Conservation (phyloP, 352 stramenopile species). For the Phytopythium kandeliae region DNA sequence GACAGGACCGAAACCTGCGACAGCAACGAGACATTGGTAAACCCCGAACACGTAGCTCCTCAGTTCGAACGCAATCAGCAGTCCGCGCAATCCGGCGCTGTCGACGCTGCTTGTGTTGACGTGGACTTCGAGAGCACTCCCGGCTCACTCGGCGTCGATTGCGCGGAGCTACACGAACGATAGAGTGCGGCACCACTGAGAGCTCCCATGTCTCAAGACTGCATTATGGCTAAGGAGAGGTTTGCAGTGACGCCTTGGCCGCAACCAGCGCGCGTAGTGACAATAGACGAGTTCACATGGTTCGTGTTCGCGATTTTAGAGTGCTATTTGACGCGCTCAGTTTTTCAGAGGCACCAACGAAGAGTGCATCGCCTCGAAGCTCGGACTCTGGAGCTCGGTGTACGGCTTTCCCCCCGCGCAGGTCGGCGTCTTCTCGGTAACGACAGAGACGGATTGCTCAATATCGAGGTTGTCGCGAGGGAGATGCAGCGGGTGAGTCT, state of each 20-base stretch:
- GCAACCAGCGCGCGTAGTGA: too few species aligned
- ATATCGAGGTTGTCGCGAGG: constrained; percentile 8
- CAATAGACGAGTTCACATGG: too few species aligned
- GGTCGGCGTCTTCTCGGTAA: constrained; percentile 12
- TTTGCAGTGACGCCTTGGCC: too few species aligned
- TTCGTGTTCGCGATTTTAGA: too few species aligned
- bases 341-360: constrained; percentile 7
- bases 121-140: background rate
- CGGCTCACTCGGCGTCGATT: too few species aligned
- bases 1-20: background rate
- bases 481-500: constrained; percentile 20
- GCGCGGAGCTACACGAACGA: too few species aligned
- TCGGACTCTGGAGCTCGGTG: constrained; percentile 11
- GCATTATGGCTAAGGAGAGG: too few species aligned
- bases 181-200: too few species aligned
- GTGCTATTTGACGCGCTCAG: too few species aligned
- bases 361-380: constrained; percentile 19
- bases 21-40: background rate
- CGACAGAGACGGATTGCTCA: constrained; percentile 10
- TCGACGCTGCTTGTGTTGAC: background rate
- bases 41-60: background rate
- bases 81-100: background rate
- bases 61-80: background rate
- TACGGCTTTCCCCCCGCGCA: constrained; percentile 5
- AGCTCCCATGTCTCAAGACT: too few species aligned